Percentiles rank a stretch among this genome's conserved stretches.
phyloP scores from a whole-genome alignment of 441 rosid genomes.

The Brassica balearica region DNA sequence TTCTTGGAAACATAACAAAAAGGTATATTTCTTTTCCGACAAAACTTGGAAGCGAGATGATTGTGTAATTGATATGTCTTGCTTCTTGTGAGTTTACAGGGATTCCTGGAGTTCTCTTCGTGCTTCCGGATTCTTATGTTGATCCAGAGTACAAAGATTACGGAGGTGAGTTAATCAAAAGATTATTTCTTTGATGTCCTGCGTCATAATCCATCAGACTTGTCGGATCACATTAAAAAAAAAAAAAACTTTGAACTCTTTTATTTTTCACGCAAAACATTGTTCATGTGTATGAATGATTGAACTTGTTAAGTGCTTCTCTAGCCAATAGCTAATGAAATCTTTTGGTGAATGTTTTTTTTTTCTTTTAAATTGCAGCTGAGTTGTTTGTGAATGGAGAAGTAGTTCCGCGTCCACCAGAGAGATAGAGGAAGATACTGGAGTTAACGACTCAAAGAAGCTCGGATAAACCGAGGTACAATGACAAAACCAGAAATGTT shows the following conservation, averaged over 20 bases:
- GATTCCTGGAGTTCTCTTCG: conserved; percentile 80
- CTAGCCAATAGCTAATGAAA: too few species aligned
- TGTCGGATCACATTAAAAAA: too few species aligned
- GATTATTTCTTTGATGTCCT: too few species aligned
- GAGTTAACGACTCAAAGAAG: not conserved
- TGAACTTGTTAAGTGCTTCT: too few species aligned
- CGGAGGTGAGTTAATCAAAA: conserved; percentile 57
- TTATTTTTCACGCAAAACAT: too few species aligned
- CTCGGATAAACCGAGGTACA: conserved; percentile 45
- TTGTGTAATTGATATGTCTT: conserved; percentile 15
- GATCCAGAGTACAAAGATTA: conserved; percentile 88
- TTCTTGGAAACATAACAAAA: too few species aligned
- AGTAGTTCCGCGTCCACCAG: not conserved
- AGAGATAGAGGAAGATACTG: not conserved
- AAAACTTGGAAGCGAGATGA: not conserved
- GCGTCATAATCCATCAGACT: too few species aligned
- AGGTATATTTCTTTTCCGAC: conserved; percentile 43
- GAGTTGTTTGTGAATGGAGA: not conserved
- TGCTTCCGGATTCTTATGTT: conserved; percentile 91
- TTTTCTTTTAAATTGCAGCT: not conserved
- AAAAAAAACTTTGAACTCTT: too few species aligned
- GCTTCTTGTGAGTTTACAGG: conserved; percentile 13
- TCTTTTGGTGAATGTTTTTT: not conserved
- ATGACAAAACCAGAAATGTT: conserved; percentile 86
- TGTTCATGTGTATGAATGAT: too few species aligned